A percentile compares a stretch with the other conserved stretches of the same genome.
phyloP scores from a whole-genome alignment of 2,329 filamentous ascomycete genomes.

The Metarhizium humberi region DNA sequence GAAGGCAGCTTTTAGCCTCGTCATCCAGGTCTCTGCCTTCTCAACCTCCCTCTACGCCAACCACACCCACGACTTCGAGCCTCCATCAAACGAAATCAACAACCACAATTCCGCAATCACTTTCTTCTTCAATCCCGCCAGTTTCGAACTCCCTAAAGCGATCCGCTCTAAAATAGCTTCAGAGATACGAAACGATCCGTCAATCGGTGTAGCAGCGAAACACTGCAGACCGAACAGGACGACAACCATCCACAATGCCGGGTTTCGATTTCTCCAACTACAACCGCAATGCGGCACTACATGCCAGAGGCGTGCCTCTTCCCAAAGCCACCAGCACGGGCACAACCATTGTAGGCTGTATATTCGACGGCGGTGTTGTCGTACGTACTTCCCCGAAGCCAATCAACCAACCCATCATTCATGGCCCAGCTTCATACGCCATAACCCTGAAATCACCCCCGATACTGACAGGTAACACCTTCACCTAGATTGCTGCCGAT shows the following conservation, averaged over 20 bases:
- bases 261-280: conserved; percentile 99
- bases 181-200: neutral
- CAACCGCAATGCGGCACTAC: conserved; percentile 95
- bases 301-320: conserved; percentile 85
- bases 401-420: neutral
- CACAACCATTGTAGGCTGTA: conserved; percentile 96
- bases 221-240: conserved; percentile 4
- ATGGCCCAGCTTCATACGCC: neutral
- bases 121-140: neutral
- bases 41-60: conserved; percentile 6
- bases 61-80: conserved; percentile 14
- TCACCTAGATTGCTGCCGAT: conserved; percentile 78
- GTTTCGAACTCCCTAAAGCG: neutral
- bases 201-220: conserved; percentile 2
- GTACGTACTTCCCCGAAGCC: conserved; percentile 37
- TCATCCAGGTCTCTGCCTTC: conserved; percentile 34
- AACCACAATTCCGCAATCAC: neutral
- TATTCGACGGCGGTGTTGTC: conserved; percentile 94
- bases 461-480: neutral
- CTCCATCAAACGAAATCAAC: conserved; percentile 6
- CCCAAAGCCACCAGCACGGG: conserved; percentile 98
- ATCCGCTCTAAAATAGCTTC: neutral
- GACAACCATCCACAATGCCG: conserved; percentile 55
- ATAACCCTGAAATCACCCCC: neutral
- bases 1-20: conserved; percentile 46